These are phyloP conservation scores for Beta macrorhiza DNA, from an alignment of 179 eudicot species.

Conservation along the genomic window DNA sequence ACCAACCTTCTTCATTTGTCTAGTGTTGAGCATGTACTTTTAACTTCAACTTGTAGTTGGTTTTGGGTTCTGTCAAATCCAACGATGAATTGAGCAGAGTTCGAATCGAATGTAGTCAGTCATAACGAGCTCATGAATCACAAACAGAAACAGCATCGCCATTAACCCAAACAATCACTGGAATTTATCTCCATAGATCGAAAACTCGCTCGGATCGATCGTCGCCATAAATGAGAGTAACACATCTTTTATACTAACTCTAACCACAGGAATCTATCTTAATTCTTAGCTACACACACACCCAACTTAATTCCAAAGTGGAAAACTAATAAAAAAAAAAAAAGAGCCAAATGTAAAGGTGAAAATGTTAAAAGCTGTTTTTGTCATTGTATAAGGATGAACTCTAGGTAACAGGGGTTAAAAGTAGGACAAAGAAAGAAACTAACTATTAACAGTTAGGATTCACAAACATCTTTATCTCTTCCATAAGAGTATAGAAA, in stretches of 20 bases:
- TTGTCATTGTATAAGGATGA: constrained; percentile 27
- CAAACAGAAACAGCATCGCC: neutral
- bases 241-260: constrained; percentile 5
- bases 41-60: neutral
- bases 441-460: constrained; percentile 20
- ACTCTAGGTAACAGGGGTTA: constrained; percentile 2
- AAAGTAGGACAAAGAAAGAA: neutral
- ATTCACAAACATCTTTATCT: constrained; percentile 38
- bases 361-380: constrained; percentile 28
- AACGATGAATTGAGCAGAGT: constrained; percentile 11
- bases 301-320: neutral
- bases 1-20: constrained; percentile 10
- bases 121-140: constrained; percentile 1
- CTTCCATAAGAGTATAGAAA: constrained; percentile 41
- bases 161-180: constrained; percentile 4
- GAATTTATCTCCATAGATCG: neutral
- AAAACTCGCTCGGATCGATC: constrained; percentile 18
- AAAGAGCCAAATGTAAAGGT: constrained; percentile 18
- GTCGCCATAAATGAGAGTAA: constrained; percentile 14
- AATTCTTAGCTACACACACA: constrained; percentile 17
- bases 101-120: neutral
- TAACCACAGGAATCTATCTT: constrained; percentile 15
- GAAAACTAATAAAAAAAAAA: neutral
- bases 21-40: neutral
- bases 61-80: constrained; percentile 21